Base-by-base conservation (phyloP, 345 rosid genomes). In the Linum lewisii region DNA sequence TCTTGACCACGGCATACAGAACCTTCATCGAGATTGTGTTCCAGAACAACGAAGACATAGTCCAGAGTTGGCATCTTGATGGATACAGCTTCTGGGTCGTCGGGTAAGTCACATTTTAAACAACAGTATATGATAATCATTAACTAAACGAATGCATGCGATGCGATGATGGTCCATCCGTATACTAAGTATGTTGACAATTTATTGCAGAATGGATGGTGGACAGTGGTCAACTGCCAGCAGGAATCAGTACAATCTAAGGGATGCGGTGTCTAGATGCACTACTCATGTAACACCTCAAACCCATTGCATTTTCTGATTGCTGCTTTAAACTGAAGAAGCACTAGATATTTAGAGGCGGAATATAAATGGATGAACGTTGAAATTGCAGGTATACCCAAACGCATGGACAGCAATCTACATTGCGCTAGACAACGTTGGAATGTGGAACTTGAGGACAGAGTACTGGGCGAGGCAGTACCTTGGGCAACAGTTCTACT, bases 381-480 rank as follows among this genome's bases (percentile, higher is more conserved):
- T 54, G 32, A 21, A 47, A 0, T 37, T 68, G 68, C 84, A 92
- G 98, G 97, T 93, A 0, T 93, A 89, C 69, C 97, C 99, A 22
- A 81, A 64, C 23, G 81, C 97, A 20, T 93, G 99, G 97, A 87
- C 95, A 8, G 96, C 97, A 0, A 72, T 93, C 5, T 93, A 93
- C 65, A 69, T 93, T 11, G 75, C 88, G 24, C 79, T 93, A 14
- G 97, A 89, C 71, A 93, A 89, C 55, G 94, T 84, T 22, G 99
- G 99, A 18, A 87, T 89, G 95, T 93, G 99, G 99, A 89, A 93
- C 76, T 25, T 93, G 67, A 84, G 99, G 56, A 68, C 82, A 3
- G 88, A 93, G 70, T 81, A 68, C 11, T 93, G 97, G 99, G 92
- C 95, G 0, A 72, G 99, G 25, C 99, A 89, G 50, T 93, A 93